phyloP scores from a whole-genome alignment of 768 basidiomycete genomes.

The Cyclocybe cylindracea region DNA sequence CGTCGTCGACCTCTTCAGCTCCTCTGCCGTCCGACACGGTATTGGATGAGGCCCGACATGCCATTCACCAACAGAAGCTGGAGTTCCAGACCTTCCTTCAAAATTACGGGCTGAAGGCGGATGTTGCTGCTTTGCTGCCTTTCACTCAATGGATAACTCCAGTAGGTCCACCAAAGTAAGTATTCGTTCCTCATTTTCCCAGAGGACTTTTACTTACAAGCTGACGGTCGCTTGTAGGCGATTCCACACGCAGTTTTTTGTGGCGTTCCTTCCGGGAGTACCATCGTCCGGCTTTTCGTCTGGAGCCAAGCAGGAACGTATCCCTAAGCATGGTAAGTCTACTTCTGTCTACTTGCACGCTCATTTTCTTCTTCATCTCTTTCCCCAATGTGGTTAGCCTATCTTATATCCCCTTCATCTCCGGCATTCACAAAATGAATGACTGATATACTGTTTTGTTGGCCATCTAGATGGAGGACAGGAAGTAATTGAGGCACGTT shows the following conservation, averaged over 20 bases:
- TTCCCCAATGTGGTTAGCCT: neutral
- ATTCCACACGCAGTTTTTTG: constrained; percentile 72
- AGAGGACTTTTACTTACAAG: neutral
- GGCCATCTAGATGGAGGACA: constrained; percentile 53
- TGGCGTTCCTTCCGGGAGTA: constrained; percentile 54
- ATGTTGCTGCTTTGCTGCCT: constrained; percentile 52
- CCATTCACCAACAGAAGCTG: constrained; percentile 53
- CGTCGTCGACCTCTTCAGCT: constrained; percentile 33
- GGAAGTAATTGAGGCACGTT: constrained; percentile 71
- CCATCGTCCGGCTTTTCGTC: constrained; percentile 50
- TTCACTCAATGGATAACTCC: constrained; percentile 81
- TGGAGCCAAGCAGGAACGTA: constrained; percentile 53
- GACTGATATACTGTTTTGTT: neutral
- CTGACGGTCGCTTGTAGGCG: constrained; percentile 41
- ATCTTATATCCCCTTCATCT: neutral
- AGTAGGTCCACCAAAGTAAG: constrained; percentile 50
- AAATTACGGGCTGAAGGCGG: constrained; percentile 42
- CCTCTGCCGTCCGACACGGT: constrained; percentile 31
- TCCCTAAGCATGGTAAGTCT: constrained; percentile 56
- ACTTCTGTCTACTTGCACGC: neutral
- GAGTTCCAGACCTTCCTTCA: constrained; percentile 56
- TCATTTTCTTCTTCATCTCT: neutral
- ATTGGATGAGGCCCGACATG: constrained; percentile 55
- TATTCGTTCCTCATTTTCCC: neutral
- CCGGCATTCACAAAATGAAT: neutral